Conservation (phyloP, 148 eudicot genomes). For the Rhododendron williamsianum region DNA sequence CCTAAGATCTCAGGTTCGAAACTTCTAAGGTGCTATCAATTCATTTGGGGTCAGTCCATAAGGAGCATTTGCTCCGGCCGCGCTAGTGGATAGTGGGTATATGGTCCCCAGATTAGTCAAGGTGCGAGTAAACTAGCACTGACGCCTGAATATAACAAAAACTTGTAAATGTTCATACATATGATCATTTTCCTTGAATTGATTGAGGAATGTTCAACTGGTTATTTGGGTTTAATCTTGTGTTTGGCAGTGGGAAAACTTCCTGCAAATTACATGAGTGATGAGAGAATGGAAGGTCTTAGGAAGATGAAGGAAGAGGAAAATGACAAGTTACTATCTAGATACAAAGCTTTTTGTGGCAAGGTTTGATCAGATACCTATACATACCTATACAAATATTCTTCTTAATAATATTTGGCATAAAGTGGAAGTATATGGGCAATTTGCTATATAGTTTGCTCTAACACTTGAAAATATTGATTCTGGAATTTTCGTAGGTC, state of each 20-base stretch:
- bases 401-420: background rate
- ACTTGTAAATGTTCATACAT: background rate
- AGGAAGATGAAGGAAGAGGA: slow-evolving; percentile 53
- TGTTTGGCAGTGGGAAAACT: slow-evolving; percentile 56
- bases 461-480: background rate
- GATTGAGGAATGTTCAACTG: background rate
- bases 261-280: slow-evolving; percentile 57
- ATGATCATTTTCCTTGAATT: background rate
- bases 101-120: background rate
- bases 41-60: too few relatives aligned
- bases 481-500: slow-evolving; percentile 31
- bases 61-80: background rate
- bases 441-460: background rate
- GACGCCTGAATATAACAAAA: too few relatives aligned
- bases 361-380: slow-evolving; percentile 32
- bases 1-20: background rate
- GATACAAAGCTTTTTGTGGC: slow-evolving; percentile 54
- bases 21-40: background rate
- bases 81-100: background rate
- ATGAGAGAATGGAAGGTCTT: slow-evolving; percentile 42
- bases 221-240: background rate
- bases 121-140: background rate
- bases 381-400: background rate
- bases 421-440: background rate
- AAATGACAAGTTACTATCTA: slow-evolving; percentile 40